Percentiles rank a stretch among this genome's conserved stretches.
These are phyloP conservation scores for Cucurbita ficifolia DNA, from an alignment of 306 rosid species.

Conservation along the genomic window DNA sequence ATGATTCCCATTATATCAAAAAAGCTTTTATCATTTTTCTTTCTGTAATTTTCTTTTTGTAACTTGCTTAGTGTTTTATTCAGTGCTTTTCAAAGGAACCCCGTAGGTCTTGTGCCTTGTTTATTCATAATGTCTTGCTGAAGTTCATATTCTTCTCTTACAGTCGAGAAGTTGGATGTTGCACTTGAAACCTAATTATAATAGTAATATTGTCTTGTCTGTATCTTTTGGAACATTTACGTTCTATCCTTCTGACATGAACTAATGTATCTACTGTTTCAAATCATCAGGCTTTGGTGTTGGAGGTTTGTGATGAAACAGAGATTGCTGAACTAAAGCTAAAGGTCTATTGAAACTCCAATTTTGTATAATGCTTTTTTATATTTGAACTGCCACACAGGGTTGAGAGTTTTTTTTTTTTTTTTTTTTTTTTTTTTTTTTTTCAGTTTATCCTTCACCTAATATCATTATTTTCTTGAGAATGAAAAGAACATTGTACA, in stretches of 20 bases:
- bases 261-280: conserved; percentile 13
- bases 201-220: not conserved
- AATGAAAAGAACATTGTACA: not conserved
- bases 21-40: not conserved
- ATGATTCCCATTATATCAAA: not conserved
- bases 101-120: not conserved
- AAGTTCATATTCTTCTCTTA: not conserved
- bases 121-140: not conserved
- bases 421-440: no score
- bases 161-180: not conserved
- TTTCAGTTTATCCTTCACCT: not conserved
- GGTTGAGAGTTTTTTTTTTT: not conserved
- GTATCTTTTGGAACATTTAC: not conserved
- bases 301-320: conserved; percentile 98
- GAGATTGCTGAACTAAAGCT: conserved; percentile 90
- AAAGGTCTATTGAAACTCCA: conserved; percentile 34
- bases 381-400: not conserved
- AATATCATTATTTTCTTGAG: not conserved
- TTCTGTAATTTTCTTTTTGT: no score
- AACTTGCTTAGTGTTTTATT: not conserved
- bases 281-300: conserved; percentile 63
- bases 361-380: not conserved
- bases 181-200: not conserved
- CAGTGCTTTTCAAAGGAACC: not conserved
- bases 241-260: conserved; percentile 15